Evolutionary conservation across 2,329 filamentous ascomycete genomes (phyloP).

Genomic region (Aureobasidium leucospermi): DNA sequence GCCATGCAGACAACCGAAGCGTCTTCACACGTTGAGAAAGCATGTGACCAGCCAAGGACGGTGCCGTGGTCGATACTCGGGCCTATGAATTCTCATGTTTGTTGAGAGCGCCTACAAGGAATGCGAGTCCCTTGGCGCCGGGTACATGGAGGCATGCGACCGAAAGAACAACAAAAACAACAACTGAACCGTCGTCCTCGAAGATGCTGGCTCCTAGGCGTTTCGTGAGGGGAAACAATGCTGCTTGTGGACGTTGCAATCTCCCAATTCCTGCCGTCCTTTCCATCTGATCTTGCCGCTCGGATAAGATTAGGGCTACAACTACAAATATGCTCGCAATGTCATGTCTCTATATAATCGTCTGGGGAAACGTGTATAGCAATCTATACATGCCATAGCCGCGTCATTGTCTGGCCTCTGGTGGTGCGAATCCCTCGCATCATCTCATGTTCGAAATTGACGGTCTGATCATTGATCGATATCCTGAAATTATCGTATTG

Average conservation of each 20-base stretch:
- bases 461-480: not conserved
- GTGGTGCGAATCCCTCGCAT: too few species aligned
- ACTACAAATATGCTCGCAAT: not conserved
- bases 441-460: too few species aligned
- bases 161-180: not conserved
- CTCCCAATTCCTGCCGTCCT: not conserved
- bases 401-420: too few species aligned
- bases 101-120: not conserved
- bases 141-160: not conserved
- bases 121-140: not conserved
- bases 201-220: not conserved
- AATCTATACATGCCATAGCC: too few species aligned
- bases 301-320: not conserved
- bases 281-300: not conserved
- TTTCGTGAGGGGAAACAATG: not conserved
- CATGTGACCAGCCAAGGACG: not conserved
- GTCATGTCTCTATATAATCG: too few species aligned
- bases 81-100: not conserved
- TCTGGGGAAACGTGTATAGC: too few species aligned
- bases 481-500: too few species aligned
- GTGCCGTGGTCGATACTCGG: not conserved
- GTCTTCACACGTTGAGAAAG: not conserved
- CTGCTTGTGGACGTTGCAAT: slow-evolving; percentile 1
- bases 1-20: not conserved
- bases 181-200: not conserved